These are phyloP conservation scores for Polyrhizophydium stewartii DNA, from an alignment of 371 early-diverging fungal species.

Conservation along the genomic window DNA sequence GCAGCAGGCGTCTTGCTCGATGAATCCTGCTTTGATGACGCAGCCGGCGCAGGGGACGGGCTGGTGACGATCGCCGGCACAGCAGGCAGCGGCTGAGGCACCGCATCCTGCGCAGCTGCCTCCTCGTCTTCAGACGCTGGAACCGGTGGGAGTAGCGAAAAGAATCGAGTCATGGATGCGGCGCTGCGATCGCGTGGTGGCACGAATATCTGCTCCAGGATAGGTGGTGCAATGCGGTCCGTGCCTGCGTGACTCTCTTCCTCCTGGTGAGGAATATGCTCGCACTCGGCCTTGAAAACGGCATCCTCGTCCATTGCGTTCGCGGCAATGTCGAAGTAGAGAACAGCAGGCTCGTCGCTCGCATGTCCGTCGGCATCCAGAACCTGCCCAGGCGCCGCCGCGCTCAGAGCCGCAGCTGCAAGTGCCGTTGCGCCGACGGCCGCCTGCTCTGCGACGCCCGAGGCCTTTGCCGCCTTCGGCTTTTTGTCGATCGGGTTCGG, in stretches of 20 bases:
- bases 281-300: conserved; percentile 27
- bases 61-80: too few relatives aligned
- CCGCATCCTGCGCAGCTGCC: conserved; percentile 8
- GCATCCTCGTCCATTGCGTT: conserved; percentile 25
- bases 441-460: neutral
- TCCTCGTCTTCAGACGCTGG: conserved; percentile 18
- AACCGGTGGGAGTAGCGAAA: conserved; percentile 21
- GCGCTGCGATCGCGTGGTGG: conserved; percentile 27
- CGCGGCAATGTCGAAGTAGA: conserved; percentile 27
- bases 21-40: neutral
- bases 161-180: conserved; percentile 7
- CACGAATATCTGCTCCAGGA: conserved; percentile 32
- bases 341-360: conserved; percentile 17
- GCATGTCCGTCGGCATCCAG: conserved; percentile 22
- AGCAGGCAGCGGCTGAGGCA: neutral
- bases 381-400: conserved; percentile 4
- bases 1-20: neutral
- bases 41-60: neutral
- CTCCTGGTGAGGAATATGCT: conserved; percentile 22
- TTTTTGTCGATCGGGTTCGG: conserved; percentile 20
- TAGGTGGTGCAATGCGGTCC: conserved; percentile 25
- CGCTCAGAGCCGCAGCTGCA: neutral
- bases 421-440: conserved; percentile 1
- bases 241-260: neutral
- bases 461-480: conserved; percentile 6